Evolutionary conservation across 2,329 filamentous ascomycete genomes (phyloP).

Genomic region (Penicillium sp.): DNA sequence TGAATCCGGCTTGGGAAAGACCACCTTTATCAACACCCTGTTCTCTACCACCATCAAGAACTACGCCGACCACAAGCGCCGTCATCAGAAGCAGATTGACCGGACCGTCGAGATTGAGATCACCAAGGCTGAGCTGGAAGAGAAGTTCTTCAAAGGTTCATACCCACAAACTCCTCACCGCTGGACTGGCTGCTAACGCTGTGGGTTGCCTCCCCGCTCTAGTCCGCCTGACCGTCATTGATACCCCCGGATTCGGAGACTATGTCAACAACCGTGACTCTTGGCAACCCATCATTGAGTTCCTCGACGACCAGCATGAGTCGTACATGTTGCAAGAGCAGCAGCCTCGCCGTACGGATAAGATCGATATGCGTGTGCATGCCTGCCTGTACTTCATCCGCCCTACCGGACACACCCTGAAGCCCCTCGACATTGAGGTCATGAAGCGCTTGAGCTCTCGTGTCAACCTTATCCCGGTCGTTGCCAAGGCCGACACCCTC

Average conservation of each 20-base stretch:
- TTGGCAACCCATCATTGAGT: constrained; percentile 99
- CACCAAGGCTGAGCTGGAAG: constrained; percentile 97
- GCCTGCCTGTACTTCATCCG: constrained; percentile 98
- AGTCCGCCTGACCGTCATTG: constrained; percentile 98
- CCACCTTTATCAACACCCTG: constrained; percentile 99
- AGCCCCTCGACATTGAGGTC: constrained; percentile 97
- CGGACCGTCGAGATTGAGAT: constrained; percentile 99
- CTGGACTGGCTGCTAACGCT: too few relatives aligned
- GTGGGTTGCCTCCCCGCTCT: too few relatives aligned
- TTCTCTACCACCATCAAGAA: constrained; percentile 99
- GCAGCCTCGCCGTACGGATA: constrained; percentile 92
- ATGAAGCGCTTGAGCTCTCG: constrained; percentile 98
- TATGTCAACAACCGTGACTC: constrained; percentile 99
- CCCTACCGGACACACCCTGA: constrained; percentile 93
- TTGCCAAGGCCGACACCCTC: constrained; percentile 96
- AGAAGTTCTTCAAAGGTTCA: constrained; percentile 99
- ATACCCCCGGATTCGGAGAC: constrained; percentile 97
- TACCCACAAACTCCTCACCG: too few relatives aligned
- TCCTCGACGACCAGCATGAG: constrained; percentile 99
- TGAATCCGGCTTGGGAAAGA: constrained; percentile 97
- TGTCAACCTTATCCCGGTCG: constrained; percentile 95
- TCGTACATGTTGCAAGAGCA: constrained; percentile 99
- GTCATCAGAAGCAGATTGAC: constrained; percentile 98
- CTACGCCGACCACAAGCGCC: constrained; percentile 98
- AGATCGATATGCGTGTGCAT: constrained; percentile 98